A percentile compares a stretch with the other conserved stretches of the same genome.
These are phyloP conservation scores for Sporisorium exsertum DNA, from an alignment of 1,284 basidiomycete species.

Conservation along the genomic window DNA sequence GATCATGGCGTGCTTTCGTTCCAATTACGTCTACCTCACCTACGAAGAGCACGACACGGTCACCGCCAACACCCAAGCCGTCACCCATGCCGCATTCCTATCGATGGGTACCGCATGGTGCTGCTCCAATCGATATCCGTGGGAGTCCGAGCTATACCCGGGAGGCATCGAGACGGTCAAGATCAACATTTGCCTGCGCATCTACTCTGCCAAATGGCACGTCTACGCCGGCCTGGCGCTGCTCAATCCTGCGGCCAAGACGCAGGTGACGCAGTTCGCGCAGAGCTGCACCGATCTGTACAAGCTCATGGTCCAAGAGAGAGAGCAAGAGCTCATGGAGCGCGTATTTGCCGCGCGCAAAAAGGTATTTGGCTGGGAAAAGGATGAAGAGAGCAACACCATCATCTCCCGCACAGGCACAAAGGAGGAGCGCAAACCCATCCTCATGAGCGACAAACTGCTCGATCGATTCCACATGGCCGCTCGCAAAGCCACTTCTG, in stretches of 20 bases:
- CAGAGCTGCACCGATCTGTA: conserved; percentile 87
- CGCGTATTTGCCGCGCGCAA: conserved; percentile 83
- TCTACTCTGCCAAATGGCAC: conserved; percentile 98
- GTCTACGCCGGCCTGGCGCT: conserved; percentile 98
- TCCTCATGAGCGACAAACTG: conserved; percentile 86
- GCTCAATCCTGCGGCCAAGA: conserved; percentile 89
- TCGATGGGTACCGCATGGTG: conserved; percentile 98
- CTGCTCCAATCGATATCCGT: conserved; percentile 83
- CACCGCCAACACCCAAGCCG: conserved; percentile 97
- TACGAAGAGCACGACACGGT: conserved; percentile 97
- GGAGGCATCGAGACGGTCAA: conserved; percentile 99
- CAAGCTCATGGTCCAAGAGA: conserved; percentile 92
- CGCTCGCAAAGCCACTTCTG: conserved; percentile 69
- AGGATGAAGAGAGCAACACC: conserved; percentile 57
- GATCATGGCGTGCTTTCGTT: conserved; percentile 83
- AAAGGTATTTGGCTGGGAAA: conserved; percentile 78
- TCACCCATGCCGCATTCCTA: conserved; percentile 96
- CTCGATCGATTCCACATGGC: conserved; percentile 90
- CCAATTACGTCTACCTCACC: conserved; percentile 86
- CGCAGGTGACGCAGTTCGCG: conserved; percentile 88
- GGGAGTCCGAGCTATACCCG: conserved; percentile 91
- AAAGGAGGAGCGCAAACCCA: conserved; percentile 73
- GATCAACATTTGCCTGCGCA: conserved; percentile 89
- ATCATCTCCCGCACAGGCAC: conserved; percentile 45
- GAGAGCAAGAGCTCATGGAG: conserved; percentile 73